Evolutionary conservation across 2,329 filamentous ascomycete species (phyloP), one percentile per base, ranked within the genome.

Genomic region (Setomelanomma holmii): DNA sequence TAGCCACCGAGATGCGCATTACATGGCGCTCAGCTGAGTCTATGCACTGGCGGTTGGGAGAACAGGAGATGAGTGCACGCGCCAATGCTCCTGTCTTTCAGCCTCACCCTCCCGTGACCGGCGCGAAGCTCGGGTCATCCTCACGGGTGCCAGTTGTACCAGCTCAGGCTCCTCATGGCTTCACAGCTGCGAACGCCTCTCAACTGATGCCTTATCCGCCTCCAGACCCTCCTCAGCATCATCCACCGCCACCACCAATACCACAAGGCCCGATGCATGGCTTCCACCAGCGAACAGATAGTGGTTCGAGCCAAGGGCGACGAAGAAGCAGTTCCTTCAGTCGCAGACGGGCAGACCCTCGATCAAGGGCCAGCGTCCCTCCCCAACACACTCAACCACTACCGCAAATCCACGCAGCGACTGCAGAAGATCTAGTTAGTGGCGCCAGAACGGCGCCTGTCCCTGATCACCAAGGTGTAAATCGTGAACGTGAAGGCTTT

Each of bases 11-110:
- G 76, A 93, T 99, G 88, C 88, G 87, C 23, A 88, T 97, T 51
- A 95, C 93, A 30, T 98, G 93, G 93, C 85, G 95, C 68, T 92
- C 95, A 16, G 93, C 91, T 41, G 93, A 99, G 77, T 93, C 91
- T 4, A 97, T 97, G 93, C 95, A 98, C 76, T 99, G 95, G 93
- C 90, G 96, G 69, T 82, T 99, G 49, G 93, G 93, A 57, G 91
- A 96, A 73, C 82, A 87, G 64, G 95, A 98, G 66, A 98, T 99
- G 91, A 93, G 93, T 41, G 86, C 89, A 55, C 88, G 93, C 52
- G 93, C 93, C 36, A 95, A 95, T 39, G 91, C 95, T 34, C 88
- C 90, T 6, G 91, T 93, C 1, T 97, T 97, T 75, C 82, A 87
- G 67, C 79, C 79, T 27, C 68, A 74, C 51, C 68, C 69, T 24